Evolutionary conservation across 257 asterid genomes (phyloP), one percentile per base, ranked within the genome.

Genomic region (Ballota nigra): DNA sequence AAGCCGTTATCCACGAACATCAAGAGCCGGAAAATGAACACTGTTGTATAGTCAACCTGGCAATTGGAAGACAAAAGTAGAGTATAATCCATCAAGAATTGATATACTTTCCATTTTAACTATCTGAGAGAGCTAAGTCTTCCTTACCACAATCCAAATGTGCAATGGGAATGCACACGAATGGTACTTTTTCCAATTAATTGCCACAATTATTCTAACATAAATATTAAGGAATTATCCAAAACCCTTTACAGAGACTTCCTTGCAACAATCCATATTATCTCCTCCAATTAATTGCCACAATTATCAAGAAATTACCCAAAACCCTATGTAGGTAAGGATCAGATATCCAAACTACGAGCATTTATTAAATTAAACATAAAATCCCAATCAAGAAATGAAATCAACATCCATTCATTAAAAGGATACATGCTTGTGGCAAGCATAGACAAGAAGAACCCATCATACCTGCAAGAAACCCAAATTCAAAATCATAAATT

Each of bases 381-480:
- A 26, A 7, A 16, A 43, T 57, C 12, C 7, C 12, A 18, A 63
- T 66, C 69, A 71, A 72, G 75, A 72, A 81, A 56, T 9, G 56
- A 76, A 78, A 53, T 73, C 69, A 40, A 60, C 71, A 80, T 57
- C 58, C 51, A 58, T 38, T 58, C 62, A 41, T 29, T 40, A 60
- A 68, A 81, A 93, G 98, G 98, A 94, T 94, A 91, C 99, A 85
- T 77, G 62, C 97, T 94, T n/a, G 95, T 94, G 15, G 97, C 97
- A 20, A 94, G 87, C 99, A 94, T 94, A 70, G 97, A 89, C 84
- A 94, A 77, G 94, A 94, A 94, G 83, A 94, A 94, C 71, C 99
- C 99, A 91, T 94, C 97, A 63, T 91, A 94, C 99, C 97, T 94
- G 84, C 85, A 83, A 85, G 18, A 82, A 78, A 55, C 79, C 83